Base-by-base conservation (phyloP, 1,284 basidiomycete genomes). In the Pholiota adiposa region DNA sequence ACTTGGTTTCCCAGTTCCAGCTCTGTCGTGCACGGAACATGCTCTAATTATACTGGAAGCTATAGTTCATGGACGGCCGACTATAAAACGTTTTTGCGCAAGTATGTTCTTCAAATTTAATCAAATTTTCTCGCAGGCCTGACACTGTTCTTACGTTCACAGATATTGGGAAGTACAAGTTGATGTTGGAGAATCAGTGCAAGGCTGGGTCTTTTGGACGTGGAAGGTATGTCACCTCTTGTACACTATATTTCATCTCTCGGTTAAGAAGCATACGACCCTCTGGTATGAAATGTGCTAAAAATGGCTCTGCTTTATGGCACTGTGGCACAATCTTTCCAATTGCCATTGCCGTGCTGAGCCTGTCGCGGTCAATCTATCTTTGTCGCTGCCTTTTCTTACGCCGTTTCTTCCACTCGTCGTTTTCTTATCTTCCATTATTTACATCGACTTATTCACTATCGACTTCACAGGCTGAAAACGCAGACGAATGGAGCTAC, bases 201-300 rank as follows among this genome's bases (percentile, higher is more conserved):
- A 85, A 54, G 91, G 92, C n/a, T 93, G 90, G 90, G 78, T 90
- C n/a, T 90, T 83, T 70, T 93, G 91, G 91, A 85, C 90, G 11
- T 93, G 90, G 90, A 92, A 92, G 83, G 88, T 85, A 51, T 34
- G 77, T 66, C 23, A 16, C 33, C 14, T 58, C 4, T 34, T n/a
- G n/a, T n/a, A n/a, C n/a, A n/a, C n/a, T n/a, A n/a, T n/a, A n/a
- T n/a, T n/a, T n/a, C n/a, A n/a, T n/a, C n/a, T n/a, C n/a, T n/a
- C n/a, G n/a, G n/a, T n/a, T n/a, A n/a, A n/a, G n/a, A n/a, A n/a
- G n/a, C n/a, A n/a, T n/a, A n/a, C n/a, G n/a, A n/a, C n/a, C n/a
- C n/a, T n/a, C n/a, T n/a, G n/a, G n/a, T n/a, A n/a, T n/a, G n/a
- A n/a, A n/a, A n/a, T n/a, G n/a, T n/a, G n/a, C n/a, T n/a, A n/a